phyloP scores from a whole-genome alignment of 176 grass and related monocot species.

The barley (Hordeum vulgare) region DNA sequence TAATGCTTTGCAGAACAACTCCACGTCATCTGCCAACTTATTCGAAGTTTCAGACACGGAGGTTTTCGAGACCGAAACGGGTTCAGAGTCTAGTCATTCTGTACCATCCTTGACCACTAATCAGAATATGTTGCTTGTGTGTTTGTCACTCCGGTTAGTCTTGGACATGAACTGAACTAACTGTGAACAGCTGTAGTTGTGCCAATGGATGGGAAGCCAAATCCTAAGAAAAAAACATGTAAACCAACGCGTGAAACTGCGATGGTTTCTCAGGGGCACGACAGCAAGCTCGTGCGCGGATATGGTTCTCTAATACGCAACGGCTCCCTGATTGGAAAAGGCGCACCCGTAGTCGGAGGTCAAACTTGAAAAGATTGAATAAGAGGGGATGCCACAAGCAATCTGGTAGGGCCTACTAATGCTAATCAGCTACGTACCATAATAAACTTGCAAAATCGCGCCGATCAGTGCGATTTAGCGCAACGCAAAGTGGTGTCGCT shows the following conservation, averaged over 20 bases:
- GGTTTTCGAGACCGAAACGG: not conserved
- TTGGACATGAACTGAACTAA: too few relatives aligned
- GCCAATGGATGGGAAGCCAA: not conserved
- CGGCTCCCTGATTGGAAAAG: slow-evolving; percentile 5
- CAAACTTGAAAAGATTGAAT: not conserved
- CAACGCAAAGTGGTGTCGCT: not conserved
- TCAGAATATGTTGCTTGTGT: not conserved
- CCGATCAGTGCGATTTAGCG: slow-evolving; percentile 22
- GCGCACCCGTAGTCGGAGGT: not conserved
- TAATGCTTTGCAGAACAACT: not conserved
- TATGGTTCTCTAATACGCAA: slow-evolving; percentile 35
- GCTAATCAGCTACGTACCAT: not conserved
- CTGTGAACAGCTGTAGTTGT: not conserved
- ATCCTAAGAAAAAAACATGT: not conserved
- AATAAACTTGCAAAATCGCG: not conserved
- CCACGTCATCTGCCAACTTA: not conserved
- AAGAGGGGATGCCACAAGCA: not conserved
- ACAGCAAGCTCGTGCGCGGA: slow-evolving; percentile 10
- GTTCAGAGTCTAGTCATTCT: not conserved
- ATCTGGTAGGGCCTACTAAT: slow-evolving; percentile 14
- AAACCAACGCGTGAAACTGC: slow-evolving; percentile 13
- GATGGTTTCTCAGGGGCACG: not conserved
- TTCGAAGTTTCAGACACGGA: not conserved
- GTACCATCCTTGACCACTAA: not conserved
- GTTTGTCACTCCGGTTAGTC: not conserved